A percentile compares a stretch with the other conserved stretches of the same genome.
phyloP scores from a whole-genome alignment of 148 eudicot species.

The Camellia lanceoleosa region DNA sequence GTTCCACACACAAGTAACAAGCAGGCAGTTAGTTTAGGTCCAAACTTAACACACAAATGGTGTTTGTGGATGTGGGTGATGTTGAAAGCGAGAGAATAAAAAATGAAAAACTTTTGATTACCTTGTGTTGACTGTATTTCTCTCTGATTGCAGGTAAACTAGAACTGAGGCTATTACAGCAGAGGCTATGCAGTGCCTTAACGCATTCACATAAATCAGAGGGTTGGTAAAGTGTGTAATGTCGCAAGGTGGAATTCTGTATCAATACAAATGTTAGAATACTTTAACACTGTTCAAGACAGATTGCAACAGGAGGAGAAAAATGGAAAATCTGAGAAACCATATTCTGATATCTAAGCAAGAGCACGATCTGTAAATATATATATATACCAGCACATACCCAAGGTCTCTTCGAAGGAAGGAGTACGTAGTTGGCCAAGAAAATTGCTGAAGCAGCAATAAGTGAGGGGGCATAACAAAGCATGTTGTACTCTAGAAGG shows the following conservation, averaged over 20 bases:
- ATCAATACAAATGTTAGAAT: neutral
- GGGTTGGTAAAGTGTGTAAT: conserved; percentile 82
- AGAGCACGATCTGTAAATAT: neutral
- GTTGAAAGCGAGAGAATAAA: neutral
- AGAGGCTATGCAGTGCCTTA: conserved; percentile 64
- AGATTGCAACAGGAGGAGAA: neutral
- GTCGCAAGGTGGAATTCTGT: conserved; percentile 71
- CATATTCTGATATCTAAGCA: neutral
- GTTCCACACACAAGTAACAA: conserved; percentile 23
- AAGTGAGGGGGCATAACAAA: conserved; percentile 70
- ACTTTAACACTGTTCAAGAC: neutral
- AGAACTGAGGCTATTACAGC: conserved; percentile 51
- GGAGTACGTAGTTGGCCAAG: conserved; percentile 67
- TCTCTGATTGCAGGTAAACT: conserved; percentile 86
- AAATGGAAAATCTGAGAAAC: neutral
- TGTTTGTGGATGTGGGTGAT: neutral
- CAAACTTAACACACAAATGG: neutral
- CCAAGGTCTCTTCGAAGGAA: conserved; percentile 77
- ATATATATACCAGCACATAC: conserved; percentile 32
- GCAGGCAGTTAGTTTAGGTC: neutral
- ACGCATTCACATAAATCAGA: conserved; percentile 69
- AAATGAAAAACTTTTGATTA: conserved; percentile 14
- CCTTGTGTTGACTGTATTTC: conserved; percentile 94
- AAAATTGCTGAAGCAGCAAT: conserved; percentile 87
- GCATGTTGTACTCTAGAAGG: conserved; percentile 82